phyloP scores from a whole-genome alignment of 2,329 filamentous ascomycete species.

The Coniochaeta ligniaria region DNA sequence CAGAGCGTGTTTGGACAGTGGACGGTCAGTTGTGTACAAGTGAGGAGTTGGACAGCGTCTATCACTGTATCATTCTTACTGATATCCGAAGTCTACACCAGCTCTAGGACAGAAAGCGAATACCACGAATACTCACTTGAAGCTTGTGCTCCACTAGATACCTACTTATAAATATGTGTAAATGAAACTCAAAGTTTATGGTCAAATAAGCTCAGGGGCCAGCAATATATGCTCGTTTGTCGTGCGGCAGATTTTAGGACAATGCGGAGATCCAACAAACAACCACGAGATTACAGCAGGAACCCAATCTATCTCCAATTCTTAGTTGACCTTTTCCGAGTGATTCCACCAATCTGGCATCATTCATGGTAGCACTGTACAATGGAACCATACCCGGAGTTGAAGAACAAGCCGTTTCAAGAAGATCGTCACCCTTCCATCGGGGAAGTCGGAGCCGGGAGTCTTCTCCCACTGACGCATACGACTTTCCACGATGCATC shows the following conservation, averaged over 20 bases:
- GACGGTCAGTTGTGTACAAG: neutral
- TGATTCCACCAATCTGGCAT: neutral
- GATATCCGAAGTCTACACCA: too few relatives aligned
- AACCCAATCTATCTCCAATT: neutral
- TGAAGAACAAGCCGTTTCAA: neutral
- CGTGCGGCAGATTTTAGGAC: neutral
- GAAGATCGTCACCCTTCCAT: neutral
- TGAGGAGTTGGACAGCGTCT: neutral
- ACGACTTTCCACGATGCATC: too few relatives aligned
- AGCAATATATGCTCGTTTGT: neutral
- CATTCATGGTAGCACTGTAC: neutral
- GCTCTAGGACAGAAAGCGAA: too few relatives aligned
- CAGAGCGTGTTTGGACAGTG: neutral
- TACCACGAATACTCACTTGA: neutral
- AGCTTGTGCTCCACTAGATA: too few relatives aligned
- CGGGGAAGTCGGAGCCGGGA: neutral
- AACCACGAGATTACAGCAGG: neutral
- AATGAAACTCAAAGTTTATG: too few relatives aligned
- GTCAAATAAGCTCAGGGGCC: neutral
- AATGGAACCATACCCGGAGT: neutral
- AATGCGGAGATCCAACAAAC: neutral
- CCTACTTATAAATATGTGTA: too few relatives aligned
- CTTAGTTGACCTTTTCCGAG: neutral
- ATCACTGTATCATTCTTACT: too few relatives aligned
- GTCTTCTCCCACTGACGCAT: neutral